Base-by-base conservation (phyloP, 768 basidiomycete species). In the Amanita rimosa region DNA sequence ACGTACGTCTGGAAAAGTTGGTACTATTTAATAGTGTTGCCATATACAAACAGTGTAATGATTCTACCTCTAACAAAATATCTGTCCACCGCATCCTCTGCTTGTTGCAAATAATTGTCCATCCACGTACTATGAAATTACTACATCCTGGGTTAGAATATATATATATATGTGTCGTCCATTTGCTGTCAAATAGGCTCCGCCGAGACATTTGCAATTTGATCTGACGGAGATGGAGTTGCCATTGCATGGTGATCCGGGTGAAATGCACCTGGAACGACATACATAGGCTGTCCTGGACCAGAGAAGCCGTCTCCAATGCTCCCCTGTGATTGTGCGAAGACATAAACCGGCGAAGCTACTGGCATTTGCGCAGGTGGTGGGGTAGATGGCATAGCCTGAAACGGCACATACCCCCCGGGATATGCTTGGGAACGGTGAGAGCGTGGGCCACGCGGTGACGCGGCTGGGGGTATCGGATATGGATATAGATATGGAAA, bases 391-490 rank as follows among this genome's bases (percentile, higher is more conserved):
- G 61, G 58, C 46, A 64, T 56, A 8, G 62, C 57, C 48, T 64
- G 65, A 46, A 64, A 68, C 4, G 61, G 57, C 6, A 56, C 50
- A 51, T 65, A 66, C 6, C 62, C 63, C 21, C 40, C 48, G 6
- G 48, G 48, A 24, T 42, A 42, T 57, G 58, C 6, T 60, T 60
- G 60, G 8, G 54, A 48, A 39, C 55, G 57, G 35, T 57, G 56
- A 2, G 58, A 50, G 21, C 56, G 58, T 22, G 55, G 55, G 6
- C 56, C 60, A 39, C 52, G 56, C n/a, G 53, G 55, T 0, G 57
- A 55, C 26, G 55, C 47, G 17, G 52, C 27, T 46, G 57, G 41
- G 13, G 52, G 42, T 9, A 60, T 47, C 14, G 59, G 58, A 38
- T 61, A 66, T 7, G 56, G 48, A 27, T 60, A 57, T 11, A 60